phyloP scores from a whole-genome alignment of 371 early-diverging fungal species.

The Antonospora locustae region DNA sequence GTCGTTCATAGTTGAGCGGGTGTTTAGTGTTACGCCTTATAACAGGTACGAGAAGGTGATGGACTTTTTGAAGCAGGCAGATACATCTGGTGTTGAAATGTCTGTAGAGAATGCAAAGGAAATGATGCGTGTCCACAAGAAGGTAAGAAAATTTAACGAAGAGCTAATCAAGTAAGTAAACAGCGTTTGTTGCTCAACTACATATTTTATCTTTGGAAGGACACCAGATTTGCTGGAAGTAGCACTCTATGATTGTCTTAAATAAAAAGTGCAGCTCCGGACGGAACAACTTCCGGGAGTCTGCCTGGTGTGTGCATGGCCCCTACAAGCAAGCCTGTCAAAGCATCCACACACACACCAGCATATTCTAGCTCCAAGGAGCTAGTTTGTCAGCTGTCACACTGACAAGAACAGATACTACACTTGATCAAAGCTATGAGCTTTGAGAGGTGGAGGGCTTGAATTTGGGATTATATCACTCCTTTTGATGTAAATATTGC shows the following conservation, averaged over 20 bases:
- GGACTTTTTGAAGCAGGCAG: neutral
- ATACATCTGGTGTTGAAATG: neutral
- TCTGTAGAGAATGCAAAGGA: neutral
- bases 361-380: slow-evolving; percentile 55
- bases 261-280: too few species aligned
- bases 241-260: too few species aligned
- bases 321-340: too few species aligned
- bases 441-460: slow-evolving; percentile 59
- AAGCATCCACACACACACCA: too few species aligned
- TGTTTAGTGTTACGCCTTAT: neutral
- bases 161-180: neutral
- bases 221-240: neutral
- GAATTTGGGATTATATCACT: too few species aligned
- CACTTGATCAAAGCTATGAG: slow-evolving; percentile 67
- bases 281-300: too few species aligned
- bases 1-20: neutral
- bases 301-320: too few species aligned
- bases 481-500: too few species aligned
- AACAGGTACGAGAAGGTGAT: neutral
- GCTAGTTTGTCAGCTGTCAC: slow-evolving; percentile 60
- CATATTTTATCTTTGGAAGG: neutral
- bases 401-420: slow-evolving; percentile 67
- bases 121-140: neutral
- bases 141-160: neutral
- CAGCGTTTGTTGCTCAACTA: neutral